These are phyloP conservation scores for Nyctanthes arbortristis DNA, from an alignment of 257 asterid species.

Conservation along the genomic window DNA sequence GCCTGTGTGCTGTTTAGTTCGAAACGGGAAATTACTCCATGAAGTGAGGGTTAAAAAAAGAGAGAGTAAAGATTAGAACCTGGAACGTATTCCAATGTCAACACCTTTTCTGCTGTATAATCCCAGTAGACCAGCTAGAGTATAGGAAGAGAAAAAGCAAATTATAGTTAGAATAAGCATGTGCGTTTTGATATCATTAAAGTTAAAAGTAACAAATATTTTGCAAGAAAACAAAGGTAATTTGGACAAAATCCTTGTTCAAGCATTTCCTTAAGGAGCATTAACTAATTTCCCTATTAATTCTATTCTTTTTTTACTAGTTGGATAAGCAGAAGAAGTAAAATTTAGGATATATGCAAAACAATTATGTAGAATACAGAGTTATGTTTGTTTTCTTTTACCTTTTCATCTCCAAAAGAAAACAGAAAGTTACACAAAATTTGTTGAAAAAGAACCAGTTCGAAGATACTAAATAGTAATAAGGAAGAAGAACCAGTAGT, in stretches of 20 bases:
- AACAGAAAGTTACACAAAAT: neutral
- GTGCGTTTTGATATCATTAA: neutral
- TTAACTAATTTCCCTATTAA: too few relatives aligned
- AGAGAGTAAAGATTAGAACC: conserved; percentile 45
- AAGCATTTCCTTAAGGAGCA: too few relatives aligned
- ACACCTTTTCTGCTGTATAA: conserved; percentile 78
- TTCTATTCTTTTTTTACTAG: too few relatives aligned
- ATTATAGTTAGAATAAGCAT: conserved; percentile 11
- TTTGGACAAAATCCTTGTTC: neutral
- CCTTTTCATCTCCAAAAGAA: too few relatives aligned
- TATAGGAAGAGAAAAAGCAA: conserved; percentile 15
- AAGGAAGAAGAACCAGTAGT: conserved; percentile 19
- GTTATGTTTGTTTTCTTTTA: too few relatives aligned
- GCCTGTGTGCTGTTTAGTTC: neutral
- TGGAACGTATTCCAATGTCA: conserved; percentile 95
- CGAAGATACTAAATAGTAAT: neutral
- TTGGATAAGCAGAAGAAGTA: too few relatives aligned
- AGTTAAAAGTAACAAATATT: neutral
- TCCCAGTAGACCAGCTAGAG: conserved; percentile 89
- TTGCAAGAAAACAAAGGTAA: neutral
- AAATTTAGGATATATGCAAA: too few relatives aligned
- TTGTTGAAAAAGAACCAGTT: conserved; percentile 1
- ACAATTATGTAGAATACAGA: too few relatives aligned
- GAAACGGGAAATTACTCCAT: neutral
- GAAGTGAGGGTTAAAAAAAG: too few relatives aligned